Evolutionary conservation across 352 stramenopile genomes (phyloP), one percentile per base, ranked within the genome.

Genomic region (Peronospora belbahrii): DNA sequence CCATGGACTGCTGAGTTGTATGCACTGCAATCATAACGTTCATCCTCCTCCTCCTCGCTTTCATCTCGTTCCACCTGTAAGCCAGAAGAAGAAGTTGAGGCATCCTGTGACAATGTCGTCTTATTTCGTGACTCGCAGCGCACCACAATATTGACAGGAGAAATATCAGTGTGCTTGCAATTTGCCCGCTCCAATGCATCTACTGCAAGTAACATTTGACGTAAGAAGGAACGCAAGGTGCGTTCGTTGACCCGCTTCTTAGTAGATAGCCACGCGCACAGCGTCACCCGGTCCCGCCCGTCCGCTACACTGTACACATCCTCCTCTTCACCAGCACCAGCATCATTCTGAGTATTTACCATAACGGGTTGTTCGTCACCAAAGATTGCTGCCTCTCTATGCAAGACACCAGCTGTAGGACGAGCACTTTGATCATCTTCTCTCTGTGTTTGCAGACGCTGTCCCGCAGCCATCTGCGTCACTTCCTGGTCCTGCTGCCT

Each of bases 151-250:
- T 62, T 85, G 15, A 62, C 54, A 4, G 62, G 35, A 3, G 67
- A 81, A 39, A 91, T 71, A 17, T 80, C 69, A 10, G 42, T 48
- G 50, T 86, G 76, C 13, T 67, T 52, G 13, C 64, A 53, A 2
- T 65, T 60, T 0, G 57, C 62, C 4, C 44, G 38, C 47, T 88
- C 76, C n/a, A 91, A 48, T 19, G 73, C 70, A 11, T 64, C 42
- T 30, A 85, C 52, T 0, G 69, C 75, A 11, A 87, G 40, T 36
- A 89, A 45, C 48, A 87, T 57, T 55, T 92, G 75, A 7, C 65
- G 57, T 22, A 81, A 42, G 38, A 87, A 77, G 4, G 70, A 82
- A 1, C 65, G 67, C 31, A 88, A 50, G 13, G 56, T 62, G 17
- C 28, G 40, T 38, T 74, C 67, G 8, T 50, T 66, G 13, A 82